These are phyloP conservation scores for Lizonia empirigonia DNA, from an alignment of 2,329 filamentous ascomycete genomes.

Conservation along the genomic window DNA sequence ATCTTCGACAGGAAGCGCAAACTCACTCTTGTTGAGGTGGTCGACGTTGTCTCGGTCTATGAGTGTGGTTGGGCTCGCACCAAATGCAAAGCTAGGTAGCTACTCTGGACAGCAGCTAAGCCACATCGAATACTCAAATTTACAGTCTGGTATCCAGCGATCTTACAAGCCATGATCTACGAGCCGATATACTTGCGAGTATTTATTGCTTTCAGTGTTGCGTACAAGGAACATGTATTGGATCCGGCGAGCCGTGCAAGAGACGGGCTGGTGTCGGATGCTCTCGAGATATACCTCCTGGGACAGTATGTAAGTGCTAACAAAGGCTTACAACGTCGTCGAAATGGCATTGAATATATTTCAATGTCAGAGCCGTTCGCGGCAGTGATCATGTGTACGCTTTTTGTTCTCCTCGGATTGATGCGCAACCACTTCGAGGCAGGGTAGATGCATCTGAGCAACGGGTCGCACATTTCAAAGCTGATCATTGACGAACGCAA, in stretches of 20 bases:
- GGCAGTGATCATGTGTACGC: constrained; percentile 3
- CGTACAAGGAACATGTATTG: constrained; percentile 9
- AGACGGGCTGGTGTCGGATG: constrained; percentile 5
- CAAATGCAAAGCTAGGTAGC: constrained; percentile 18
- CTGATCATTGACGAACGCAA: not conserved
- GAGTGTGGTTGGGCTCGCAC: not conserved
- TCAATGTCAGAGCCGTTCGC: not conserved
- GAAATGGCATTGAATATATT: not conserved
- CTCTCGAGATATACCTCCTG: constrained; percentile 5
- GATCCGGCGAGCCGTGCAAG: constrained; percentile 2
- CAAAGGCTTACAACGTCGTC: constrained; percentile 1
- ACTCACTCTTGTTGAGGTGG: too few species aligned
- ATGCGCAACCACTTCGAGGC: constrained; percentile 7
- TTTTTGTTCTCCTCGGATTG: constrained; percentile 6
- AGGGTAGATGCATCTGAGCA: constrained; percentile 7
- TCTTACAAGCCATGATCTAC: constrained; percentile 8
- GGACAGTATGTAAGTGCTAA: constrained; percentile 10
- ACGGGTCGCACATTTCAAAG: not conserved
- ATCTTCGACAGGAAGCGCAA: too few species aligned
- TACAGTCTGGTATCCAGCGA: constrained; percentile 13
- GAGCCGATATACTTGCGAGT: constrained; percentile 12
- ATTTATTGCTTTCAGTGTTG: constrained; percentile 11
- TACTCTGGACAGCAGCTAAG: constrained; percentile 12
- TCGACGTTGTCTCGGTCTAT: too few species aligned
- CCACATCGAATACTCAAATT: constrained; percentile 14